Conservation (phyloP, 495 filamentous ascomycete genomes). For the Aspergillus cristatus region DNA sequence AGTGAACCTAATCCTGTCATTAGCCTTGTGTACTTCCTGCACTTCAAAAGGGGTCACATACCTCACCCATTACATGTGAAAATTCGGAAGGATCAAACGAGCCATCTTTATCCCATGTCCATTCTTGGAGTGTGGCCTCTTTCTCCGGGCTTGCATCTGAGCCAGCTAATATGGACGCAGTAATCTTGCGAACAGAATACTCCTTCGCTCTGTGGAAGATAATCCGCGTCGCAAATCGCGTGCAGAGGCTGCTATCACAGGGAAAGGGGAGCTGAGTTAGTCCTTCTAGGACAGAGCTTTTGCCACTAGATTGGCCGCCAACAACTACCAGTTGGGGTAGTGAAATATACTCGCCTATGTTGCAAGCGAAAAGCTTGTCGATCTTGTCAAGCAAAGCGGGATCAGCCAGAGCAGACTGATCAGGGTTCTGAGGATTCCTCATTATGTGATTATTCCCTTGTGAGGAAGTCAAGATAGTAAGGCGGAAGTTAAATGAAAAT, state of each 20-base stretch:
- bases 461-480: no score
- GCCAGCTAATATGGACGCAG: conserved; percentile 19
- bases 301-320: conserved; percentile 36
- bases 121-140: conserved; percentile 11
- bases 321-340: conserved; percentile 35
- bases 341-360: conserved; percentile 28
- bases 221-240: conserved; percentile 40
- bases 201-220: conserved; percentile 30
- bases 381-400: conserved; percentile 30
- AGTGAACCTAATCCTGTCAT: conserved; percentile 15
- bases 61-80: conserved; percentile 20
- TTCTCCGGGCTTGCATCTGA: conserved; percentile 11
- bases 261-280: conserved; percentile 37
- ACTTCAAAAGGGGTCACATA: neutral
- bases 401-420: conserved; percentile 14
- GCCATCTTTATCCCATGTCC: conserved; percentile 6
- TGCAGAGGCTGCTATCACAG: conserved; percentile 32
- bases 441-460: no score
- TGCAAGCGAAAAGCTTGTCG: conserved; percentile 34
- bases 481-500: no score
- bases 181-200: conserved; percentile 6
- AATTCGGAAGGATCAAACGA: conserved; percentile 10
- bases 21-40: neutral
- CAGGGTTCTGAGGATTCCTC: no score
- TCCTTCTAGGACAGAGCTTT: conserved; percentile 37